Base-by-base conservation (phyloP, 257 asterid species). In the Lycium ferocissimum region DNA sequence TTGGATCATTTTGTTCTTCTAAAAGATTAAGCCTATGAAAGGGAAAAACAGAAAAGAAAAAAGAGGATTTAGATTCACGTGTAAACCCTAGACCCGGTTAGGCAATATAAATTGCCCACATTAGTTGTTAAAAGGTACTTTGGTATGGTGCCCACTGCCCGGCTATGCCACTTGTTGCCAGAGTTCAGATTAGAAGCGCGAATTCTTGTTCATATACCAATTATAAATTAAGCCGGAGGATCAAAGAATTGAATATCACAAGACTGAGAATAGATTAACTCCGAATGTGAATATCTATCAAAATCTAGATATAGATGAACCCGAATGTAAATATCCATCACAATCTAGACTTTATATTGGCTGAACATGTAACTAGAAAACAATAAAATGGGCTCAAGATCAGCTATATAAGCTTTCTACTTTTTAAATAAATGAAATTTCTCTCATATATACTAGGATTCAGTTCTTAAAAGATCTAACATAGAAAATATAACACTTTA, bases 41-140 rank as follows among this genome's bases (percentile, higher is more conserved):
- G 47, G 20, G 78, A 69, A 69, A 69, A 15, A 69, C 59, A 37
- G 49, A 69, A 37, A 69, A 69, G 9, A 69, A 69, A 69, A 12
- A 56, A 56, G 61, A 14, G 22, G 38, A 15, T 15, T 69, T 38
- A 22, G 13, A 14, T 69, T 40, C 26, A 69, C 45, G 53, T 5
- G 57, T 71, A 71, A 71, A 71, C 79, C 56, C 56, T 71, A 40
- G 79, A 40, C 9, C 35, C 3, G 57, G 37, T 71, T 71, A 45
- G 11, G 17, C 13, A 71, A 71, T 71, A 43, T 71, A 71, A 71
- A 18, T 71, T 33, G 43, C 57, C 79, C 54, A 18, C 37, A 43
- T 71, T 45, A 43, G 79, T 71, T 71, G 79, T 43, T 71, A 71
- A 43, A 71, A 18, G 56, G 57, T 71, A 71, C 40, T 71, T 40